Evolutionary conservation across 768 basidiomycete species (phyloP), one percentile per base, ranked within the genome.

Genomic region (Cantharellus cinnabarinus): DNA sequence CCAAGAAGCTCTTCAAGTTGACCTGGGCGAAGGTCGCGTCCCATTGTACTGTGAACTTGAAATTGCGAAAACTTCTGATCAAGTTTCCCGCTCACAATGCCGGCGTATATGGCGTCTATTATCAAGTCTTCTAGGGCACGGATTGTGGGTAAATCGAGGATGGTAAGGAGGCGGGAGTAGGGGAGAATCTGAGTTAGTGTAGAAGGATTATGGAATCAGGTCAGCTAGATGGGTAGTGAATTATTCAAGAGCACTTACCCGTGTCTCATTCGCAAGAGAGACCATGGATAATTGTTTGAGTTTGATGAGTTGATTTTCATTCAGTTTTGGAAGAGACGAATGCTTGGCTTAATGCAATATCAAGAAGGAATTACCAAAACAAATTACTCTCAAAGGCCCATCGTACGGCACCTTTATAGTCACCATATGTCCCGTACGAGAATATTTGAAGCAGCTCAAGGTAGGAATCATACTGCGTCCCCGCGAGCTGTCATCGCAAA

Each of bases 51-150:
- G 70, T 94, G 87, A 41, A 98, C 81, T 69, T 94, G 87, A 60
- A 98, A 75, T 63, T 89, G 83, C 63, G 82, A 79, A 64, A 87
- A 79, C 68, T 88, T 87, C 71, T 97, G 94, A 70, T 97, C 90
- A 55, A 99, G 82, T 67, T 88, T 90, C 5, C 90, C 94, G 56
- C 81, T 80, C 42, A 99, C 75, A 42, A 95, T 74, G 68, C 89
- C 85, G 44, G 87, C 80, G 71, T 97, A 98, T 69, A 97, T 91
- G 5, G 86, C 86, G 66, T 97, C 91, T 69, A 99, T 98, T 67
- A 98, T 87, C 63, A 97, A 80, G 70, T 97, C 93, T 69, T 99
- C 94, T 2, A 99, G 81, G 59, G 86, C 86, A 58, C 93, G 83
- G 60, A 93, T 80, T 3, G 79, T 81, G 2, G 80, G 75, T 69